Conservation (phyloP, 441 rosid species). For the Manihot esculenta region DNA sequence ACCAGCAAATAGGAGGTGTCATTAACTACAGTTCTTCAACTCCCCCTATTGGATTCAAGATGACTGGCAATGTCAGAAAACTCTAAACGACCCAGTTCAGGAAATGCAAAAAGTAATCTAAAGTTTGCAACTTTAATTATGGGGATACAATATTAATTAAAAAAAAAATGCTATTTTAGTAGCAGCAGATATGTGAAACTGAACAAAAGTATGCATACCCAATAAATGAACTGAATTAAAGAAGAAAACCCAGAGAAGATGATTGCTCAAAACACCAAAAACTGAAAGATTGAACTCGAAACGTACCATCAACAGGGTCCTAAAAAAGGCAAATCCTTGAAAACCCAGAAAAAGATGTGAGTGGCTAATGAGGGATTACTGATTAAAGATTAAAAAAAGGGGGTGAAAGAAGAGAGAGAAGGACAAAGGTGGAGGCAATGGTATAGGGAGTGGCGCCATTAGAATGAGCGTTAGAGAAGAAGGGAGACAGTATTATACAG, state of each 20-base stretch:
- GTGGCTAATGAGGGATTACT: too few relatives aligned
- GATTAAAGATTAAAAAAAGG: too few relatives aligned
- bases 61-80: background rate
- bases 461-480: background rate
- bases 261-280: conserved; percentile 10
- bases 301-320: conserved; percentile 19
- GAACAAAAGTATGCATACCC: conserved; percentile 18
- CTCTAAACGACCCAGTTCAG: conserved; percentile 2
- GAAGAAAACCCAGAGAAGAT: conserved; percentile 18
- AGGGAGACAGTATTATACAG: conserved; percentile 25
- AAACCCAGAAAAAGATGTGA: background rate
- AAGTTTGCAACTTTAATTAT: background rate
- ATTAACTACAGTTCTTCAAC: background rate
- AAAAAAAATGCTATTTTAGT: conserved; percentile 6
- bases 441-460: background rate
- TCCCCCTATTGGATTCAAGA: conserved; percentile 2
- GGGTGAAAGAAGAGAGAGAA: background rate
- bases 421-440: background rate
- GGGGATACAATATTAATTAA: background rate
- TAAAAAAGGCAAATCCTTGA: background rate
- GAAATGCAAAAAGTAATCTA: background rate
- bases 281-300: conserved; percentile 15
- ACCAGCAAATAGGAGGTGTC: too few relatives aligned
- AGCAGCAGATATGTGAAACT: background rate
- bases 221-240: conserved; percentile 3